Percentiles rank a stretch among this genome's conserved stretches.
Evolutionary conservation across 768 basidiomycete genomes (phyloP).

Genomic region (Erythrobasidium yunnanense): DNA sequence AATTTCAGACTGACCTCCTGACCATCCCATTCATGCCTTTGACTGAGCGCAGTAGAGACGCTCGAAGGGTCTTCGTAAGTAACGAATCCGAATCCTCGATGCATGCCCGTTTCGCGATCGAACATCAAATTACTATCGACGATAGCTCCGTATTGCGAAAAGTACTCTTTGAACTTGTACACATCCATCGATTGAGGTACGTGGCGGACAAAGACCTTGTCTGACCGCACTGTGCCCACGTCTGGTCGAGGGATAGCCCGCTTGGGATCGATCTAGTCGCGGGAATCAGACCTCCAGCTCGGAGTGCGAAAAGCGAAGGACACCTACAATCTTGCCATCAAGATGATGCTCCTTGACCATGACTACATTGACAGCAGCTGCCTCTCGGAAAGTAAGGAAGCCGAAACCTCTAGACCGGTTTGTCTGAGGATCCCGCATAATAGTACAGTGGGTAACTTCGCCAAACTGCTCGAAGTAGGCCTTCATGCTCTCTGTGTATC

Average conservation of each 20-base stretch:
- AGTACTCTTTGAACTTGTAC: constrained; percentile 84
- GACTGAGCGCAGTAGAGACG: constrained; percentile 77
- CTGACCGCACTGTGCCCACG: constrained; percentile 67
- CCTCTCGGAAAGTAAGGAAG: constrained; percentile 89
- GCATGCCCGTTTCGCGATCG: constrained; percentile 84
- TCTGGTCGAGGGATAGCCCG: constrained; percentile 94
- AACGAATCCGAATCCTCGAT: constrained; percentile 96
- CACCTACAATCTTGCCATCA: constrained; percentile 92
- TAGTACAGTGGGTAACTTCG: constrained; percentile 91
- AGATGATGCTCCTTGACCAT: constrained; percentile 90
- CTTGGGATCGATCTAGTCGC: constrained; percentile 92
- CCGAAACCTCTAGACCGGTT: constrained; percentile 95
- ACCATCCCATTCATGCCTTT: constrained; percentile 83
- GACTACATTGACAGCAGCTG: constrained; percentile 84
- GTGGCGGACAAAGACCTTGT: constrained; percentile 89
- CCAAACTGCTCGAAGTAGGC: constrained; percentile 94
- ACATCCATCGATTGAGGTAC: constrained; percentile 83
- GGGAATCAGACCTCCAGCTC: neutral
- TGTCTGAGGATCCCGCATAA: constrained; percentile 83
- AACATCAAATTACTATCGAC: constrained; percentile 98
- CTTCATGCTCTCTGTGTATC: constrained; percentile 41
- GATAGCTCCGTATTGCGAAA: constrained; percentile 86
- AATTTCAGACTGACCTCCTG: constrained; percentile 59
- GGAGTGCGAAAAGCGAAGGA: neutral
- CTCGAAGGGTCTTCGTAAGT: constrained; percentile 80